phyloP scores from a whole-genome alignment of 176 grass and related monocot genomes.

The Calamus simplicifolius region DNA sequence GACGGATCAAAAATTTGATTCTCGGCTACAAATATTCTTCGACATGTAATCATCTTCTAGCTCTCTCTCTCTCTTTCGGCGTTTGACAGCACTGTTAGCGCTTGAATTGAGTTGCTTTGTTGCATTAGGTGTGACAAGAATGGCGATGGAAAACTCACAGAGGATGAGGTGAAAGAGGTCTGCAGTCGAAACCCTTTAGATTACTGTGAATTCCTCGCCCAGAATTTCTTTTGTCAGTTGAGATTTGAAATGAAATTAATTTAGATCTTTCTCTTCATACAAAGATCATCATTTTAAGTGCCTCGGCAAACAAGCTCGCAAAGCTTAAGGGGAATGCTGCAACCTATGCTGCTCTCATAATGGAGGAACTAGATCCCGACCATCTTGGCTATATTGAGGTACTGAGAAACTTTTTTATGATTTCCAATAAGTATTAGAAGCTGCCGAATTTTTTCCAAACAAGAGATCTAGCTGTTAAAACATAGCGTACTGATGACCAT shows the following conservation, averaged over 20 bases:
- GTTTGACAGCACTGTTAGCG: not conserved
- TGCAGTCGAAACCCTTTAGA: not conserved
- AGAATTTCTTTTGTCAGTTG: not conserved
- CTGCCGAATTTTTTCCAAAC: no score
- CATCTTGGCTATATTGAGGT: constrained; percentile 89
- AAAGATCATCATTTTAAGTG: constrained; percentile 94
- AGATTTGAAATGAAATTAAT: not conserved
- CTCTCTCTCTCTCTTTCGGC: not conserved
- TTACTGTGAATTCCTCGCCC: not conserved
- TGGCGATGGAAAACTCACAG: constrained; percentile 89
- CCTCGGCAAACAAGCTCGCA: constrained; percentile 78
- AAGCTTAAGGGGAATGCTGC: constrained; percentile 79
- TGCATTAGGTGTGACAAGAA: constrained; percentile 89
- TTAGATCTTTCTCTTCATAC: no score
- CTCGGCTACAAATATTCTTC: constrained; percentile 88
- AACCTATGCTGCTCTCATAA: constrained; percentile 81
- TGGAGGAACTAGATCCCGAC: constrained; percentile 93
- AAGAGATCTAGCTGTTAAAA: no score
- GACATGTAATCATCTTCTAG: constrained; percentile 57
- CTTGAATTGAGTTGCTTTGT: not conserved
- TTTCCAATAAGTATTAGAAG: no score
- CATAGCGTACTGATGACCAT: constrained; percentile 1
- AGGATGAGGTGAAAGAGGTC: constrained; percentile 97
- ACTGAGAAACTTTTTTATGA: not conserved
- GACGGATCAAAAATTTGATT: constrained; percentile 96